Evolutionary conservation across 768 basidiomycete genomes (phyloP).

Genomic region (Tubosaeta sp.): DNA sequence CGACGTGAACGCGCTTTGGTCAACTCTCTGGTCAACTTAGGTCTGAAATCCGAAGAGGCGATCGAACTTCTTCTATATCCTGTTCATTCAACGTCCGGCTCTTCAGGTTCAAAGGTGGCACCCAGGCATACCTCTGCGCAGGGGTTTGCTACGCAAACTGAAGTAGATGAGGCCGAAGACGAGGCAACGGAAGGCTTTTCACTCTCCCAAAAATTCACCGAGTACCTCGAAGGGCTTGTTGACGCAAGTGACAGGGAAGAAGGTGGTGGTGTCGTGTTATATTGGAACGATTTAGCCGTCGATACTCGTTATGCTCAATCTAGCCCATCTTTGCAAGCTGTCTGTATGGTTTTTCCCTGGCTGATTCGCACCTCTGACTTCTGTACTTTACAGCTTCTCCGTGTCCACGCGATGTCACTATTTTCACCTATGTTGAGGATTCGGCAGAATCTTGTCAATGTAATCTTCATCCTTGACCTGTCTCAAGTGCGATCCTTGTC

Average conservation of each 20-base stretch:
- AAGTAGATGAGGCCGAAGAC: constrained; percentile 35
- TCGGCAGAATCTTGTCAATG: constrained; percentile 77
- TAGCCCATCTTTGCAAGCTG: constrained; percentile 47
- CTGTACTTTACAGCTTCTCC: constrained; percentile 23
- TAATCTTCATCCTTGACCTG: constrained; percentile 78
- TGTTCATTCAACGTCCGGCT: constrained; percentile 41
- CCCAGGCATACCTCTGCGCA: constrained; percentile 12
- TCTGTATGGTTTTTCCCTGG: constrained; percentile 27
- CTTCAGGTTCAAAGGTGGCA: not conserved
- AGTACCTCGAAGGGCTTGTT: constrained; percentile 62
- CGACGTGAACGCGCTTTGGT: constrained; percentile 68
- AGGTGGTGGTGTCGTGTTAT: constrained; percentile 67
- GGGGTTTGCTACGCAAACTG: constrained; percentile 2
- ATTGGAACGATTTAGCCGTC: constrained; percentile 90
- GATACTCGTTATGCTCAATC: constrained; percentile 62
- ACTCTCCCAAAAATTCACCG: constrained; percentile 40
- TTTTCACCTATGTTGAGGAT: constrained; percentile 75
- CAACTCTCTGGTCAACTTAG: constrained; percentile 53
- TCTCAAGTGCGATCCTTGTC: constrained; percentile 55
- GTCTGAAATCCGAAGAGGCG: constrained; percentile 60
- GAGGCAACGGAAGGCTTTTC: constrained; percentile 75
- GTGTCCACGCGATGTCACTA: constrained; percentile 41
- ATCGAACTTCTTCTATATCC: constrained; percentile 71
- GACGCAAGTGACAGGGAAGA: constrained; percentile 88
- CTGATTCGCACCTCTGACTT: not conserved